phyloP scores from a whole-genome alignment of 345 rosid genomes.

The Microcos paniculata region DNA sequence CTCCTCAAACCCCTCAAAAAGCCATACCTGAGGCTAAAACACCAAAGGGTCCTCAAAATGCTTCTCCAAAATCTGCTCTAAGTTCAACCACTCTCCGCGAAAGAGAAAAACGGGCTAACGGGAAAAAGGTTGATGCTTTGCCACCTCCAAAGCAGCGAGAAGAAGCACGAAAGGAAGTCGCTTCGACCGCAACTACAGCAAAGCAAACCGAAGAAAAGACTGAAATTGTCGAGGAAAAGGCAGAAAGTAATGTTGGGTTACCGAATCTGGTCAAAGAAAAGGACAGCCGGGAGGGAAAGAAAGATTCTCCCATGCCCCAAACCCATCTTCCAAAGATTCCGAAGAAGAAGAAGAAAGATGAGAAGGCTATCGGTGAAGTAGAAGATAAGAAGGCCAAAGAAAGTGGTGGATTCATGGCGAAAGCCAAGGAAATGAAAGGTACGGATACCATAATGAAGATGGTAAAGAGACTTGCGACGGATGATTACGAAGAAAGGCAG shows the following conservation, averaged over 20 bases:
- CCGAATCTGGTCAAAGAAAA: neutral
- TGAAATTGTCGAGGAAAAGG: neutral
- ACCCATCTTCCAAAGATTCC: neutral
- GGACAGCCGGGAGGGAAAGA: neutral
- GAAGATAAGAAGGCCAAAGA: neutral
- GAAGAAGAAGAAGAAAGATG: neutral
- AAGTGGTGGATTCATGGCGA: neutral
- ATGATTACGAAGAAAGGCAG: neutral
- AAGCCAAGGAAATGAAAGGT: neutral
- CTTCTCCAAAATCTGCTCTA: neutral
- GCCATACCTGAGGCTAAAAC: neutral
- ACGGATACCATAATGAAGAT: neutral
- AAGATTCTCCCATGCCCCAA: neutral
- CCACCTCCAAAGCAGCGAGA: neutral
- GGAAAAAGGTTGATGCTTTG: neutral
- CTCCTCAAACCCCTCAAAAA: neutral
- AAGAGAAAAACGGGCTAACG: neutral
- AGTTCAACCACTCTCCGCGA: too few relatives aligned
- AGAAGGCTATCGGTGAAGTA: neutral
- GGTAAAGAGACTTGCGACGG: neutral
- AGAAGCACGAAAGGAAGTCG: neutral
- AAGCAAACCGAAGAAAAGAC: constrained; percentile 5
- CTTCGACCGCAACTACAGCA: neutral
- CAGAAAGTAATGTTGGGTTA: neutral
- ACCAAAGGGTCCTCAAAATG: neutral